phyloP scores from a whole-genome alignment of 768 basidiomycete genomes.

The Lyophyllum semitale region DNA sequence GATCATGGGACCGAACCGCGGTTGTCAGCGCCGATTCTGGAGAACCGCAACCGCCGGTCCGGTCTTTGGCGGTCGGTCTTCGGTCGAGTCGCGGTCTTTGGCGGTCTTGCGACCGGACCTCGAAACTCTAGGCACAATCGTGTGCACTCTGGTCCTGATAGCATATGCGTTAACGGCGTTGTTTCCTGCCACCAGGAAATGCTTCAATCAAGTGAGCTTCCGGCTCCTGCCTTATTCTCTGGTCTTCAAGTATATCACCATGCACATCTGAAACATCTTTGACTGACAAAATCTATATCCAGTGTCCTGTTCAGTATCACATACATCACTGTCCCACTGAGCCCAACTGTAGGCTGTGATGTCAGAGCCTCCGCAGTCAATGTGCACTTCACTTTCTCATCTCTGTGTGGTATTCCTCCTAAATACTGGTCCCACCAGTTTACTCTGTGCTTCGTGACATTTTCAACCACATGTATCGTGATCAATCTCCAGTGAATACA shows the following conservation, averaged over 20 bases:
- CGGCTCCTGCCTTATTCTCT: constrained; percentile 10
- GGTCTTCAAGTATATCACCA: constrained; percentile 12
- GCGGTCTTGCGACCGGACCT: no score
- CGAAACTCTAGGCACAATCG: constrained; percentile 12
- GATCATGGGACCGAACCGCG: no score
- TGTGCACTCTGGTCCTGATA: constrained; percentile 8
- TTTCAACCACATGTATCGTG: constrained; percentile 25
- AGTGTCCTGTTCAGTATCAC: constrained; percentile 25
- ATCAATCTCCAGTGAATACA: constrained; percentile 25
- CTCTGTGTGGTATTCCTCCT: not conserved
- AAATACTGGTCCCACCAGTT: constrained; percentile 5
- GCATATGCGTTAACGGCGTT: constrained; percentile 8
- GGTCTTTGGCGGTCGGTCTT: no score
- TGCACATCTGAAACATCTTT: not conserved
- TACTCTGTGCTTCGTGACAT: constrained; percentile 22
- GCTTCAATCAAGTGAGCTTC: constrained; percentile 16
- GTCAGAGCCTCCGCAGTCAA: constrained; percentile 23
- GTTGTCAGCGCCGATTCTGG: no score
- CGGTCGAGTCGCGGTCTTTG: no score
- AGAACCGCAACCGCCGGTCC: no score
- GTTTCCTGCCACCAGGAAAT: not conserved
- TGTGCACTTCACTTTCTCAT: constrained; percentile 8
- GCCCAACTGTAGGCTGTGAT: constrained; percentile 12
- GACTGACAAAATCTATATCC: not conserved
- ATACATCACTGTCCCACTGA: constrained; percentile 11